These are phyloP conservation scores for Manihot esculenta DNA, from an alignment of 441 rosid genomes.

Conservation along the genomic window DNA sequence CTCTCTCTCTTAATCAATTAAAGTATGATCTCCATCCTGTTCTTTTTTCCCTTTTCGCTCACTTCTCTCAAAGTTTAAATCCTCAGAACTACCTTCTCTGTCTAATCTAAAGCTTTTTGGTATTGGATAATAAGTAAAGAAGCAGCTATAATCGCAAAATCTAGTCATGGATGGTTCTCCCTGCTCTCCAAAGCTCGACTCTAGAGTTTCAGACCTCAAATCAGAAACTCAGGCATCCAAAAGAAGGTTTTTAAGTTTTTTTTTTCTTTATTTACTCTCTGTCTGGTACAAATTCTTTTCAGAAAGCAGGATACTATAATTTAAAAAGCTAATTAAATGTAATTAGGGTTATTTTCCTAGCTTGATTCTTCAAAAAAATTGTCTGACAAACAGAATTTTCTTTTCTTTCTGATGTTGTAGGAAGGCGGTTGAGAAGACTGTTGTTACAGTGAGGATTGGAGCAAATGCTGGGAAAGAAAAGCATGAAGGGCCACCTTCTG, in stretches of 20 bases:
- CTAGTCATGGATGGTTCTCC: constrained; percentile 41
- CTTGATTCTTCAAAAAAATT: constrained; percentile 7
- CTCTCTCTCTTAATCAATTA: constrained; percentile 19
- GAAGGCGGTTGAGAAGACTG: constrained; percentile 58
- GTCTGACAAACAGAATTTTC: neutral
- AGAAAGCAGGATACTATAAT: neutral
- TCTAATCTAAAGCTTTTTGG: constrained; percentile 8
- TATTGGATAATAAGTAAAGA: neutral
- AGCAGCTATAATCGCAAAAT: neutral
- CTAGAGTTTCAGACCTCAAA: constrained; percentile 33
- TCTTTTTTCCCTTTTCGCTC: constrained; percentile 2
- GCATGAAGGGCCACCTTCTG: constrained; percentile 68
- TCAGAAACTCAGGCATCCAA: constrained; percentile 45
- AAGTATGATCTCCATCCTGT: constrained; percentile 26
- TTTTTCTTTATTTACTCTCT: neutral
- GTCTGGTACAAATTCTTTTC: neutral
- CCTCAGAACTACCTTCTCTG: constrained; percentile 12
- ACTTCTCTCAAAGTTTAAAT: neutral
- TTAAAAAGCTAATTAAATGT: neutral
- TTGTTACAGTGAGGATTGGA: constrained; percentile 49
- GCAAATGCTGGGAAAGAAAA: constrained; percentile 49
- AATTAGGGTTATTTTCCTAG: neutral
- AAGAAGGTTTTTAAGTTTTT: constrained; percentile 36
- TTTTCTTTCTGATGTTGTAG: constrained; percentile 24
- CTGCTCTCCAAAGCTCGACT: constrained; percentile 34